Evolutionary conservation across 352 stramenopile species (phyloP), one percentile per base, ranked within the genome.

Genomic region (Globisporangium polare): DNA sequence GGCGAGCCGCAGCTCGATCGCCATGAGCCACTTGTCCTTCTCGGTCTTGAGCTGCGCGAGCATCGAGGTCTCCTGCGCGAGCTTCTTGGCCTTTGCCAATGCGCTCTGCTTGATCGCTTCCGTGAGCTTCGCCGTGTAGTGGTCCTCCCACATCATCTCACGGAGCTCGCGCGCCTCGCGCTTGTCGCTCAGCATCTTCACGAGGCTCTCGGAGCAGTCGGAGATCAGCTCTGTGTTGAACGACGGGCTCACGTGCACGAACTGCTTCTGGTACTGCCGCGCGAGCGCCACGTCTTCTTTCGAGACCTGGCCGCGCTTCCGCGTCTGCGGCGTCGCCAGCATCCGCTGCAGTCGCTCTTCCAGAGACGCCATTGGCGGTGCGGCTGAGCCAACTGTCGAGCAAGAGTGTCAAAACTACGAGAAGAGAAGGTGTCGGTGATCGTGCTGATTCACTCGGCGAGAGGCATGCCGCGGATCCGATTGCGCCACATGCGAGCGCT

Each of bases 21-120:
- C 80, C 80, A 90, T 87, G 58, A 84, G 84, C 78, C 74, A 87
- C 68, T 85, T 90, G 66, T 88, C 80, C 9, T 59, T 65, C 54
- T 81, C 75, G 0, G 74, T 80, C 45, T 75, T 74, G 26, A 88
- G 63, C 54, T 88, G 73, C 17, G 71, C 55, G 29, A 90, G 67
- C 71, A 86, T 80, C 45, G 69, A 54, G 0, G 67, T 87, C 51
- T 90, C 67, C 54, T 90, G 78, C 3, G 65, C 54, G 50, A 86
- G 61, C 54, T 81, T 81, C 59, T 80, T 83, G 46, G 66, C 56
- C 31, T 71, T 77, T 6, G 66, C 56, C 2, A 58, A 60, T 0
- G 62, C 52, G 17, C 24, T 31, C 6, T 68, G 68, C 31, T 59
- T 51, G 4, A 64, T 33, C 13, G 84, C 66, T 22, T 61, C 61